Base-by-base conservation (phyloP, 345 rosid species). In the Trapa incisa region DNA sequence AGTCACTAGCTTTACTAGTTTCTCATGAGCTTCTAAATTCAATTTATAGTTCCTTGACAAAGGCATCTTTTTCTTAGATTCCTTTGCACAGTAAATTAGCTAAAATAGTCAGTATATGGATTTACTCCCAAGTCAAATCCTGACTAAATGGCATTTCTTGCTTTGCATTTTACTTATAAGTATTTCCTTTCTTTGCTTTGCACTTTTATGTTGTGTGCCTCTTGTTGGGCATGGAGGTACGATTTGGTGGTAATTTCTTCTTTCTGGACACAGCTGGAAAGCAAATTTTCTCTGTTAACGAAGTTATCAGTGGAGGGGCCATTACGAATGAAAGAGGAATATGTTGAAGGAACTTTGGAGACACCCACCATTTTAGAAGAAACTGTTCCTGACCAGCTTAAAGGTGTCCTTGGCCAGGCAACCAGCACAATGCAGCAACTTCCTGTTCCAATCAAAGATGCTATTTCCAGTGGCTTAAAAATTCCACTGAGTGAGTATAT, bases 301-400 rank as follows among this genome's bases (percentile, higher is more conserved):
- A 84, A 74, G 76, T 77, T 94, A 67, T 67, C 89, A 70, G 80
- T 94, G n/a, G 97, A 94, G 80, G 99, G 99, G 74, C 97, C 99
- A 29, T 75, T 83, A 65, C 83, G 99, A 70, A 78, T 94, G 82
- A 94, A 80, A 77, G 97, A 94, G 69, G 97, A 88, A 73, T 90
- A 87, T 67, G 69, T 81, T 65, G 99, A 94, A 83, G 97, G 91
- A 67, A 65, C 81, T 67, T 33, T 94, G 6, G 96, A 94, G 70
- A 80, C 89, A 29, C 97, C 99, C 45, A 83, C 82, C 11, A 67
- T 94, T 47, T 80, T 94, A 74, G 91, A 88, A 86, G 96, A 90
- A 75, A 71, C 91, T 47, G 71, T 94, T 41, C 99, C 97, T 61
- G 87, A 82, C 56, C 91, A 88, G 85, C 83, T 94, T 67, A 94